phyloP scores from a whole-genome alignment of 1,284 basidiomycete species.

The Tilletiopsis washingtonensis region DNA sequence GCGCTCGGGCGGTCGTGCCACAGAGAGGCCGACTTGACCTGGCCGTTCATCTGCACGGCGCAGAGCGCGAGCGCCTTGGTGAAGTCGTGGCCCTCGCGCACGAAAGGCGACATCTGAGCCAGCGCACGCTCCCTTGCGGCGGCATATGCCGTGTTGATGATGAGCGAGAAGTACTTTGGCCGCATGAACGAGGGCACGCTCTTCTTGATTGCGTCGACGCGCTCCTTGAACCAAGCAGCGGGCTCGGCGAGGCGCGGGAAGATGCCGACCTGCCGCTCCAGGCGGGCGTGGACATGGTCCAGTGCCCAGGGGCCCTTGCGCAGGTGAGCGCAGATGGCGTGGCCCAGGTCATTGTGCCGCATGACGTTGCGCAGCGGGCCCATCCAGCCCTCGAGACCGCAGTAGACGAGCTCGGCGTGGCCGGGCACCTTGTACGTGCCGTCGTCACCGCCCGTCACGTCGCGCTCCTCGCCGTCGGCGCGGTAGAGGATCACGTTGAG shows the following conservation, averaged over 20 bases:
- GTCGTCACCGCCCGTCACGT: constrained; percentile 30
- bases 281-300: constrained; percentile 50
- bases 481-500: constrained; percentile 39
- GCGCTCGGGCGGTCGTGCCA: constrained; percentile 37
- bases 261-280: constrained; percentile 53
- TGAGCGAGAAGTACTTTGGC: constrained; percentile 41
- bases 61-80: constrained; percentile 32
- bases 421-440: constrained; percentile 32
- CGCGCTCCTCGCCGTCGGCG: constrained; percentile 40
- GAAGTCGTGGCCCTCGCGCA: constrained; percentile 35
- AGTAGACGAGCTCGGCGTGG: constrained; percentile 25
- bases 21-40: constrained; percentile 36
- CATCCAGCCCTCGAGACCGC: constrained; percentile 42
- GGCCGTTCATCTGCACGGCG: constrained; percentile 39
- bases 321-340: constrained; percentile 35
- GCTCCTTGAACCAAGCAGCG: constrained; percentile 31
- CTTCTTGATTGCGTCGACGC: constrained; percentile 31
- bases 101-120: constrained; percentile 29
- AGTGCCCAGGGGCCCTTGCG: constrained; percentile 37
- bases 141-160: constrained; percentile 30
- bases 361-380: constrained; percentile 23
- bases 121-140: constrained; percentile 29
- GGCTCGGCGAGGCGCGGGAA: constrained; percentile 26
- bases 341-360: constrained; percentile 34
- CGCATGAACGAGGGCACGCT: constrained; percentile 37